These are phyloP conservation scores for Carex kokanica DNA, from an alignment of 176 grass and related monocot genomes.

Conservation along the genomic window DNA sequence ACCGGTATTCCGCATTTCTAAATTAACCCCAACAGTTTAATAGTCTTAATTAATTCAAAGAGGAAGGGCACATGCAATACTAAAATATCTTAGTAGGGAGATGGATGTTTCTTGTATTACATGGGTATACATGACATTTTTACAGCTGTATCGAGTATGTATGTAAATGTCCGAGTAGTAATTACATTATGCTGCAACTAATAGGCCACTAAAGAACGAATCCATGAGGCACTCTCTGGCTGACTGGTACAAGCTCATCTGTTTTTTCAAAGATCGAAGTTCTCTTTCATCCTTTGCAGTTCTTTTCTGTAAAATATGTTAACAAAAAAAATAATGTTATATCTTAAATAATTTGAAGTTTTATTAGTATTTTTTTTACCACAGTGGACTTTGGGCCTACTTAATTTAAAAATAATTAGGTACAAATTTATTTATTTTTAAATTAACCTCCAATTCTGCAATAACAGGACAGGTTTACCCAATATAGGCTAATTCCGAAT, in stretches of 20 bases:
- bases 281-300: constrained; percentile 56
- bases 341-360: background rate
- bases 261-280: constrained; percentile 76
- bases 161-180: constrained; percentile 1
- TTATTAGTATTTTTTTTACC: background rate
- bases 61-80: background rate
- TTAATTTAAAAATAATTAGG: background rate
- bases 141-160: background rate
- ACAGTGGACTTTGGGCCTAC: background rate
- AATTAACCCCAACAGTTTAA: no score
- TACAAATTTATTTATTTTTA: background rate
- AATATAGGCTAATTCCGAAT: background rate
- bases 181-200: constrained; percentile 23
- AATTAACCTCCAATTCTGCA: background rate
- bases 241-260: constrained; percentile 43
- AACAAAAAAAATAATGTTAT: no score
- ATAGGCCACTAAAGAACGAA: constrained; percentile 53
- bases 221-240: constrained; percentile 59
- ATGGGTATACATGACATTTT: background rate
- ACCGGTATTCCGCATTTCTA: no score
- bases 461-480: background rate
- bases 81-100: background rate
- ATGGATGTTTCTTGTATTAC: background rate
- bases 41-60: no score
- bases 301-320: constrained; percentile 36